Evolutionary conservation across 2,329 filamentous ascomycete genomes (phyloP).

Genomic region (Zasmidium angulare): DNA sequence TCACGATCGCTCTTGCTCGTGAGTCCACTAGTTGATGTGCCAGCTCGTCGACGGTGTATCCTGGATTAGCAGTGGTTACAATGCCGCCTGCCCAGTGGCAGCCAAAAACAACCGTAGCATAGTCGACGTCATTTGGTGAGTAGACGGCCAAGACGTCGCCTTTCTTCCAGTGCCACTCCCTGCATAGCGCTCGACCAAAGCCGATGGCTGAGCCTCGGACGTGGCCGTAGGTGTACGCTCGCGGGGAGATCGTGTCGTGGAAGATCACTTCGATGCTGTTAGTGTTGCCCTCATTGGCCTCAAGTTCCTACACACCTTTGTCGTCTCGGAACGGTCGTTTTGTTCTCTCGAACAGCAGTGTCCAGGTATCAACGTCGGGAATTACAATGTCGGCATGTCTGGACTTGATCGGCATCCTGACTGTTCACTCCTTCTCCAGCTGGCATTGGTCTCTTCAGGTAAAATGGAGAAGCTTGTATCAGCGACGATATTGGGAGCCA

Average conservation of each 20-base stretch:
- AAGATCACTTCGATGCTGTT: constrained; percentile 63
- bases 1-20: constrained; percentile 70
- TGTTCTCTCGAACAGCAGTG: constrained; percentile 69
- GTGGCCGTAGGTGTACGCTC: constrained; percentile 68
- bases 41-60: constrained; percentile 79
- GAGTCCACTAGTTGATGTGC: constrained; percentile 79
- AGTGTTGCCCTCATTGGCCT: background rate
- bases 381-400: constrained; percentile 63
- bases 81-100: constrained; percentile 78
- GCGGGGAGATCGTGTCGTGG: constrained; percentile 68
- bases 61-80: constrained; percentile 78
- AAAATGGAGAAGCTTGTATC: no score
- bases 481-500: no score
- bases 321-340: constrained; percentile 65
- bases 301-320: constrained; percentile 57
- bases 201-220: constrained; percentile 63
- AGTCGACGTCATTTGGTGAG: constrained; percentile 83
- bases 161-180: constrained; percentile 72
- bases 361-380: constrained; percentile 74
- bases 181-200: constrained; percentile 76
- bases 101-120: constrained; percentile 72
- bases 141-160: constrained; percentile 80
- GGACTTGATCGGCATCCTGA: constrained; percentile 26
- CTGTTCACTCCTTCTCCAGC: no score
- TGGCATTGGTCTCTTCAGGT: background rate